These are phyloP conservation scores for Parasarocladium wereldwijsianum DNA, from an alignment of 2,329 filamentous ascomycete species.

Conservation along the genomic window DNA sequence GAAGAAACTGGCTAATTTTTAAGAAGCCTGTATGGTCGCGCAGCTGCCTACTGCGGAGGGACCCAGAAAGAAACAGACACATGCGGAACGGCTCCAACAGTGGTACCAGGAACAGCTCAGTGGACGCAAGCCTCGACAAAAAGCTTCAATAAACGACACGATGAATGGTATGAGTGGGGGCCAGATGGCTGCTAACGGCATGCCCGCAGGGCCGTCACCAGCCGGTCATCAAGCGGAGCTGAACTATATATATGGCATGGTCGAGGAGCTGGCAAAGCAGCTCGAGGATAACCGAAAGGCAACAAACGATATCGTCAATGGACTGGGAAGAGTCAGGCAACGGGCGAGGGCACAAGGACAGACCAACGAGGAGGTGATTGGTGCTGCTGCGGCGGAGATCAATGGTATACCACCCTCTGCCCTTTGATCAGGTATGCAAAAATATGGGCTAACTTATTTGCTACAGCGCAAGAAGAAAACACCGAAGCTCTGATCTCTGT, in stretches of 20 bases:
- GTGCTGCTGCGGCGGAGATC: conserved; percentile 38
- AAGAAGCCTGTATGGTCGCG: too few species aligned
- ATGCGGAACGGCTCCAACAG: too few species aligned
- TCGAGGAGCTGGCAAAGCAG: conserved; percentile 50
- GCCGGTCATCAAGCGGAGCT: conserved; percentile 54
- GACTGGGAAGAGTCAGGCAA: conserved; percentile 45
- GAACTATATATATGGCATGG: conserved; percentile 53
- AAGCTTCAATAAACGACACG: too few species aligned
- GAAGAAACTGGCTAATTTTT: too few species aligned
- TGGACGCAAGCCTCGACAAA: too few species aligned
- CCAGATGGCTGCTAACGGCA: conserved; percentile 28
- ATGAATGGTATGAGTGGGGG: conserved; percentile 38
- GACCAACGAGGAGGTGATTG: conserved; percentile 43
- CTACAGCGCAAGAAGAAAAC: conserved; percentile 40
- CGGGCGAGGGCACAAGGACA: conserved; percentile 36
- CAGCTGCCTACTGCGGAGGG: too few species aligned
- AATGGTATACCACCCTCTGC: conserved; percentile 34
- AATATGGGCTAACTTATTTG: conserved; percentile 1
- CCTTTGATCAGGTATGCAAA: too few species aligned
- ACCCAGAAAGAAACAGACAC: too few species aligned
- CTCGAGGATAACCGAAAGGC: conserved; percentile 45
- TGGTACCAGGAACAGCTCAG: too few species aligned
- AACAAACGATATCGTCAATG: conserved; percentile 49
- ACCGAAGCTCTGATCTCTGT: conserved; percentile 47
- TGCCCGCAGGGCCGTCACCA: conserved; percentile 42